Conservation (phyloP, 129 eudicot genomes). For the Pseudognaphalium luteoalbum region DNA sequence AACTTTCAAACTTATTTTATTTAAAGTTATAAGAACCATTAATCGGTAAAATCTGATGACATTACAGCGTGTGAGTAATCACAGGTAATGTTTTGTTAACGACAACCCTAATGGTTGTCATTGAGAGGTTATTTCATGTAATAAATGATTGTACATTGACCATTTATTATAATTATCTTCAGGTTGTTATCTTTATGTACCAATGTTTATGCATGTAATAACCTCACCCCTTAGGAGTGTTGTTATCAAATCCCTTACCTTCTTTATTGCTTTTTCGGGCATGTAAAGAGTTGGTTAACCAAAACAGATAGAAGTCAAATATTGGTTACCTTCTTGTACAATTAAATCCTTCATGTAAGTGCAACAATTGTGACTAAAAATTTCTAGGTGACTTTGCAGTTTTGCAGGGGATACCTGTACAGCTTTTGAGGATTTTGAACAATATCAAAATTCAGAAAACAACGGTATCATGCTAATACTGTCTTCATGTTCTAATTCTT, state of each 20-base stretch:
- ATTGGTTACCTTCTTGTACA: not conserved
- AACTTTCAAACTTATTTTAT: not conserved
- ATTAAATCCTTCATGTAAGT: not conserved
- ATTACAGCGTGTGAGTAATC: not conserved
- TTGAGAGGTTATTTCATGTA: not conserved
- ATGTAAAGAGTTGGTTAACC: not conserved
- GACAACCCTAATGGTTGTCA: not conserved
- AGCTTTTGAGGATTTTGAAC: conserved; percentile 44
- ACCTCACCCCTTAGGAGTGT: not conserved
- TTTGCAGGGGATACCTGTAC: conserved; percentile 67
- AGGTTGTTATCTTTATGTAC: not conserved
- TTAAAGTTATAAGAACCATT: not conserved
- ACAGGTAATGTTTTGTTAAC: not conserved
- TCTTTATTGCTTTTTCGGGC: not conserved
- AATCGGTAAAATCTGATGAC: not conserved
- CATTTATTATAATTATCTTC: not conserved
- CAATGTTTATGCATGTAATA: not conserved
- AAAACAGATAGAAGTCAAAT: not conserved
- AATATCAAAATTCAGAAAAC: conserved; percentile 38
- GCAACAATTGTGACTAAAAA: conserved; percentile 14
- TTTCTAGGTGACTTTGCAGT: conserved; percentile 46
- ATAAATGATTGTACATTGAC: not conserved
- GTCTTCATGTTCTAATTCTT: conserved; percentile 52
- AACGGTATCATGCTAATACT: conserved; percentile 44
- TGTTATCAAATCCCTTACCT: not conserved